phyloP scores from a whole-genome alignment of 768 basidiomycete genomes.

The Boletus vinaceobasis region DNA sequence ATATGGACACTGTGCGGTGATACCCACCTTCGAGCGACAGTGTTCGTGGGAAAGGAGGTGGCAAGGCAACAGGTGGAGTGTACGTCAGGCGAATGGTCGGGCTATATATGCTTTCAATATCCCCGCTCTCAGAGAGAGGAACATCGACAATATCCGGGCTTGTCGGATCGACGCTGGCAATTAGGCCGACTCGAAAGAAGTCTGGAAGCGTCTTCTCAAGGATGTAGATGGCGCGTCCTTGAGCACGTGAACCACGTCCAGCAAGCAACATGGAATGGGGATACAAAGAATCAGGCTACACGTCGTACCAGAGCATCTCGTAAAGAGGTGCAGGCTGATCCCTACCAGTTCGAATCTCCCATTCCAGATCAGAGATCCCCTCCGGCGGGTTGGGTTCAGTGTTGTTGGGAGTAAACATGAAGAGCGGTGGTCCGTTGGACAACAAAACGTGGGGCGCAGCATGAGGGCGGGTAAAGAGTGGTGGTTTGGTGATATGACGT shows the following conservation, averaged over 20 bases:
- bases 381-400: constrained; percentile 5
- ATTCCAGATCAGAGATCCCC: constrained; percentile 63
- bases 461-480: constrained; percentile 11
- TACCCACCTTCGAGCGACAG: constrained; percentile 66
- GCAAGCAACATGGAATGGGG: background rate
- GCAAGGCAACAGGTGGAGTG: constrained; percentile 63
- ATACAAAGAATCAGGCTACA: background rate
- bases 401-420: constrained; percentile 25
- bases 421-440: constrained; percentile 10
- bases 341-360: constrained; percentile 74
- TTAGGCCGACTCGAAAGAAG: constrained; percentile 67
- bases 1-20: background rate
- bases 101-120: constrained; percentile 56
- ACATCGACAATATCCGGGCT: constrained; percentile 30
- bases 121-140: constrained; percentile 26
- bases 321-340: constrained; percentile 3
- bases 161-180: constrained; percentile 50
- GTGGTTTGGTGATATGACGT: constrained; percentile 12
- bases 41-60: constrained; percentile 65
- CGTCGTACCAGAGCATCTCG: constrained; percentile 32
- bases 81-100: constrained; percentile 60
- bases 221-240: constrained; percentile 70
- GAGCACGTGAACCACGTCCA: background rate
- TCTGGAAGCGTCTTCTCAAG: constrained; percentile 66
- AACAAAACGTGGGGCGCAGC: background rate